These are phyloP conservation scores for Starmerella asiatica DNA, from an alignment of 805 yeast species.

Conservation along the genomic window DNA sequence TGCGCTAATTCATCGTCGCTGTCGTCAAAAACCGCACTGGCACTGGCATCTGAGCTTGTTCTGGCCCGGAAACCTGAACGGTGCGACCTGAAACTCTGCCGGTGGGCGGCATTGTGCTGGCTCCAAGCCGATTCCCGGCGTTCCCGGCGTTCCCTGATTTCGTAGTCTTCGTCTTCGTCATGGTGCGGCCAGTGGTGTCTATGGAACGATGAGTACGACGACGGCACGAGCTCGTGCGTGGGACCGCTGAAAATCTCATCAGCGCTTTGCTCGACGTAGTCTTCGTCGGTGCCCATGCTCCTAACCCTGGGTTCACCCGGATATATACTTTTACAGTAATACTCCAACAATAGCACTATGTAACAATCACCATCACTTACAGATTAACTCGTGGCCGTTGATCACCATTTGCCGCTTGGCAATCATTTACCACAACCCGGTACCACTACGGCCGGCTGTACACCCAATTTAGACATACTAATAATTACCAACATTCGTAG, in stretches of 20 bases:
- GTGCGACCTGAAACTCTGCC: not conserved
- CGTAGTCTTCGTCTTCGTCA: constrained; percentile 12
- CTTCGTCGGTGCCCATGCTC: constrained; percentile 21
- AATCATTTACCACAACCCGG: too few species aligned
- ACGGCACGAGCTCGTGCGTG: constrained; percentile 54
- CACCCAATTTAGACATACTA: too few species aligned
- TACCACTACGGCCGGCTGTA: too few species aligned
- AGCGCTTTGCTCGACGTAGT: constrained; percentile 23
- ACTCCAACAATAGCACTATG: too few species aligned
- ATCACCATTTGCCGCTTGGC: too few species aligned
- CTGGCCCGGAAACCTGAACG: not conserved
- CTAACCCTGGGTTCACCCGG: too few species aligned
- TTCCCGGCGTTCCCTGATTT: not conserved
- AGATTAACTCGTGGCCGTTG: too few species aligned
- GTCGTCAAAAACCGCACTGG: constrained; percentile 4
- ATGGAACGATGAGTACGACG: constrained; percentile 56
- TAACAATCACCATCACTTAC: too few species aligned
- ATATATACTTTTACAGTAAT: too few species aligned
- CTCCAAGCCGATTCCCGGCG: constrained; percentile 16
- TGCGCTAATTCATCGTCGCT: constrained; percentile 7
- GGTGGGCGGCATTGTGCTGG: too few species aligned
- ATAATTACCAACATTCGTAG: too few species aligned
- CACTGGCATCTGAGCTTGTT: constrained; percentile 7
- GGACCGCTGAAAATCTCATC: constrained; percentile 62
- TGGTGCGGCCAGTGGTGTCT: constrained; percentile 27